Percentiles rank a stretch among this genome's conserved stretches.
Conservation (phyloP, 2,329 filamentous ascomycete species). For the Akanthomyces lecanii region DNA sequence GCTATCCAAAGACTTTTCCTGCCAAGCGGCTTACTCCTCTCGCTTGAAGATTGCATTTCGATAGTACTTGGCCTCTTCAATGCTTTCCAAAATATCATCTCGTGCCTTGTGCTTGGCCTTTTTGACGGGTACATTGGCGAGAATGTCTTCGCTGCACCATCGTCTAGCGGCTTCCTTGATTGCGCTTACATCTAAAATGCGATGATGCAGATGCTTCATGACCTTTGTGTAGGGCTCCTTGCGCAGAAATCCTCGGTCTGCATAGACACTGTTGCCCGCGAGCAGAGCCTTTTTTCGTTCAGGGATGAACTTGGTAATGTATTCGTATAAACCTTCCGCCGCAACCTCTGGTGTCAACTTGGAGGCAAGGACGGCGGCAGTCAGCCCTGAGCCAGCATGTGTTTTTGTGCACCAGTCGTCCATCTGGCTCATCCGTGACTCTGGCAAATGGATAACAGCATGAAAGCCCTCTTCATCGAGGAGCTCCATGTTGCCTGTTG, state of each 20-base stretch:
- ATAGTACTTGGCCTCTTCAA: constrained; percentile 85
- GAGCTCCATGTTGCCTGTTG: constrained; percentile 70
- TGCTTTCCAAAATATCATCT: constrained; percentile 92
- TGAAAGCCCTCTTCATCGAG: constrained; percentile 77
- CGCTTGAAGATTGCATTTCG: constrained; percentile 59
- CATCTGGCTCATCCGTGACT: constrained; percentile 70
- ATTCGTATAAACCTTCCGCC: constrained; percentile 67
- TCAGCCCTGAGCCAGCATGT: constrained; percentile 78
- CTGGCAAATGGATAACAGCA: constrained; percentile 68
- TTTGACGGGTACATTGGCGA: constrained; percentile 37
- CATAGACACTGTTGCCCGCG: constrained; percentile 91
- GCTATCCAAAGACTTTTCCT: not conserved
- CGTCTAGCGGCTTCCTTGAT: constrained; percentile 86
- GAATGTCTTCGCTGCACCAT: constrained; percentile 65
- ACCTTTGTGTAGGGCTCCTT: constrained; percentile 70
- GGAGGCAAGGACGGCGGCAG: constrained; percentile 68
- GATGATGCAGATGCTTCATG: constrained; percentile 76
- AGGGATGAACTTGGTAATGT: constrained; percentile 71
- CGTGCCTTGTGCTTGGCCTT: constrained; percentile 72
- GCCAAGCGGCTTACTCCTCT: not conserved
- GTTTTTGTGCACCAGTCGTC: constrained; percentile 83
- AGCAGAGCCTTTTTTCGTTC: constrained; percentile 64
- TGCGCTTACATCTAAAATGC: constrained; percentile 85
- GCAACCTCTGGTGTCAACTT: constrained; percentile 68
- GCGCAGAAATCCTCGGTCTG: constrained; percentile 76